Conservation (phyloP, 2,329 filamentous ascomycete species). For the Purpureocillium lavendulum region DNA sequence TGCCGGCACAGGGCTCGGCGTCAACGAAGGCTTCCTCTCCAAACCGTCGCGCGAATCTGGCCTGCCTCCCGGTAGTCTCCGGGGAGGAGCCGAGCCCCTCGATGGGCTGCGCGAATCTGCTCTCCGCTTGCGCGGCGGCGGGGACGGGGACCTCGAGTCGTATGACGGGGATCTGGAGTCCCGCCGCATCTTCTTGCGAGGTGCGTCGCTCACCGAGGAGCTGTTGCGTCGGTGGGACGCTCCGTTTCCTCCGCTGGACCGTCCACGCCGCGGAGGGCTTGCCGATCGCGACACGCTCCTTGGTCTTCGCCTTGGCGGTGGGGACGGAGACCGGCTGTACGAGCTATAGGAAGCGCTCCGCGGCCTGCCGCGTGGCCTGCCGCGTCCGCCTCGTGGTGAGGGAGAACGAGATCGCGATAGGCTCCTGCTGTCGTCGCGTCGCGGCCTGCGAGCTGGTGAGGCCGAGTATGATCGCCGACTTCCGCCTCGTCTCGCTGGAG, state of each 20-base stretch:
- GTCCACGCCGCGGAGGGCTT: constrained; percentile 15
- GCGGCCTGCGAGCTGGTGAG: constrained; percentile 18
- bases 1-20: constrained; percentile 16
- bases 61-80: constrained; percentile 9
- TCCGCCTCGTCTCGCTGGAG: constrained; percentile 6
- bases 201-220: constrained; percentile 22
- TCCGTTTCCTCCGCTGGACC: constrained; percentile 9
- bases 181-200: constrained; percentile 13
- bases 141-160: too few relatives aligned
- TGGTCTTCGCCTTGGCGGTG: constrained; percentile 11
- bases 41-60: constrained; percentile 1
- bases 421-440: constrained; percentile 15
- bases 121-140: too few relatives aligned
- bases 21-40: constrained; percentile 5
- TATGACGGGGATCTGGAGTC: constrained; percentile 21
- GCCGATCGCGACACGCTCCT: constrained; percentile 7
- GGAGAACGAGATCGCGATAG: constrained; percentile 19
- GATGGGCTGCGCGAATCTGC: too few relatives aligned
- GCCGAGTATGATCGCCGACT: constrained; percentile 18
- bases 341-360: constrained; percentile 22
- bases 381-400: constrained; percentile 13
- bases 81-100: too few relatives aligned
- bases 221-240: constrained; percentile 19
- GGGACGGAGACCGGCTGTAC: constrained; percentile 20
- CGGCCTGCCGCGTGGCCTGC: constrained; percentile 9